These are phyloP conservation scores for Penicillium hordei DNA, from an alignment of 2,329 filamentous ascomycete genomes.

Conservation along the genomic window DNA sequence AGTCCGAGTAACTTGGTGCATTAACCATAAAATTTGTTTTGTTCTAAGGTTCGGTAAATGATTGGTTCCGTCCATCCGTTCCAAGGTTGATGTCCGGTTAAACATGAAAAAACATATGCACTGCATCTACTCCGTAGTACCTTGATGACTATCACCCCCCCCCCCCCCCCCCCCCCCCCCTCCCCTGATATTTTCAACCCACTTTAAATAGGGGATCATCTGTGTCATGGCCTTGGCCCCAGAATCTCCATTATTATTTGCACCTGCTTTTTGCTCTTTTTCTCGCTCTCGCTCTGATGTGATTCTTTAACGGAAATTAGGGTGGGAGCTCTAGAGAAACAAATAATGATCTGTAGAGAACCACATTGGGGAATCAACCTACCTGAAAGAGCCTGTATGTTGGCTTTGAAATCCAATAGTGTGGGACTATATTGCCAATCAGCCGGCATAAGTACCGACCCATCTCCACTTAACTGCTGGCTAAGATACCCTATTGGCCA, in stretches of 20 bases:
- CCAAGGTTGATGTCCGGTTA: too few relatives aligned
- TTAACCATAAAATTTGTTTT: constrained; percentile 4
- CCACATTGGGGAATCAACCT: neutral
- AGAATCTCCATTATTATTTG: neutral
- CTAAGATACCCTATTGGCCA: neutral
- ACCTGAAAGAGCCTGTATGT: neutral
- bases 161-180: too few relatives aligned
- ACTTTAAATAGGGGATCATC: neutral
- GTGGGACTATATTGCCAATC: constrained; percentile 1
- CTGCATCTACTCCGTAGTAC: too few relatives aligned
- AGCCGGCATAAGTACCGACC: neutral
- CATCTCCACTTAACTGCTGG: neutral
- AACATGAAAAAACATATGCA: too few relatives aligned
- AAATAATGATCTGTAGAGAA: constrained; percentile 2
- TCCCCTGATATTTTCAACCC: neutral
- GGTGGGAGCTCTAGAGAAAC: neutral
- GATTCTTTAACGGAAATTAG: constrained; percentile 4
- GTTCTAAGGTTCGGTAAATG: neutral
- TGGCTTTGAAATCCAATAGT: neutral
- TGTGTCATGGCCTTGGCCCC: neutral
- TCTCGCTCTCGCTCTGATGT: neutral
- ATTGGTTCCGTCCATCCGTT: neutral
- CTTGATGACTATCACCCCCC: too few relatives aligned
- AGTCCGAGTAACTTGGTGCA: neutral
- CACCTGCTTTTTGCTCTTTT: neutral